These are phyloP conservation scores for Magnaporthiopsis rhizophila DNA, from an alignment of 2,329 filamentous ascomycete genomes.

Conservation along the genomic window DNA sequence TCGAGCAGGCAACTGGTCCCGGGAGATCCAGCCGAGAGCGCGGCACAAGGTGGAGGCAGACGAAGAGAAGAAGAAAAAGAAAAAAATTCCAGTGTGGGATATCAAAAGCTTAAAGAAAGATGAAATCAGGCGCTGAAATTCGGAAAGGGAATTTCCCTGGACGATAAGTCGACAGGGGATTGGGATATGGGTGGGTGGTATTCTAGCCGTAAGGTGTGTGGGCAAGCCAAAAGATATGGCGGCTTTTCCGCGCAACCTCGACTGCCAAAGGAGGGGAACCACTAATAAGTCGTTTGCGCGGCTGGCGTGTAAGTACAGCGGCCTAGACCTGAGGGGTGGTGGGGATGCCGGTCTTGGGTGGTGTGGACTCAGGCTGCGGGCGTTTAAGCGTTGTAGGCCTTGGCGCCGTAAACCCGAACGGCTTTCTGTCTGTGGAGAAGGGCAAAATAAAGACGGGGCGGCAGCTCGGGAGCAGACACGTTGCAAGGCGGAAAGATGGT, in stretches of 20 bases:
- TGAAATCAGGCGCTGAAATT: conserved; percentile 2
- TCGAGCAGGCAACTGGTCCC: conserved; percentile 2
- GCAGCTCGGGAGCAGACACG: conserved; percentile 3
- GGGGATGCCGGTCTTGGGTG: neutral
- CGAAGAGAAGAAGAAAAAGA: neutral
- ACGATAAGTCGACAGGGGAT: conserved; percentile 1
- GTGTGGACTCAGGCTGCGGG: conserved; percentile 1
- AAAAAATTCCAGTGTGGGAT: neutral
- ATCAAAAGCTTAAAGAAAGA: conserved; percentile 6
- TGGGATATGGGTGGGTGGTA: neutral
- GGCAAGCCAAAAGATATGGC: too few relatives aligned
- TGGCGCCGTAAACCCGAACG: neutral
- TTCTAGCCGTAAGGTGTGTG: neutral
- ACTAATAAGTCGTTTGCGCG: conserved; percentile 8
- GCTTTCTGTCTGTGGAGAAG: neutral
- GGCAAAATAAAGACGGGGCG: neutral
- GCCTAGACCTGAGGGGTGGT: conserved; percentile 1
- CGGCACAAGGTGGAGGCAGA: neutral
- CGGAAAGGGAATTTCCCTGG: neutral
- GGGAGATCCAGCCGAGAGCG: conserved; percentile 4
- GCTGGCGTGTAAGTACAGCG: conserved; percentile 1
- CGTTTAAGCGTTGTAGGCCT: conserved; percentile 4
- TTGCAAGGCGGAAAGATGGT: neutral
- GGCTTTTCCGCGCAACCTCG: neutral
- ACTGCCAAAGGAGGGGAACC: conserved; percentile 4